Evolutionary conservation across 176 grass and related monocot genomes (phyloP), one percentile per base, ranked within the genome.

Genomic region (Carex myosuroides): DNA sequence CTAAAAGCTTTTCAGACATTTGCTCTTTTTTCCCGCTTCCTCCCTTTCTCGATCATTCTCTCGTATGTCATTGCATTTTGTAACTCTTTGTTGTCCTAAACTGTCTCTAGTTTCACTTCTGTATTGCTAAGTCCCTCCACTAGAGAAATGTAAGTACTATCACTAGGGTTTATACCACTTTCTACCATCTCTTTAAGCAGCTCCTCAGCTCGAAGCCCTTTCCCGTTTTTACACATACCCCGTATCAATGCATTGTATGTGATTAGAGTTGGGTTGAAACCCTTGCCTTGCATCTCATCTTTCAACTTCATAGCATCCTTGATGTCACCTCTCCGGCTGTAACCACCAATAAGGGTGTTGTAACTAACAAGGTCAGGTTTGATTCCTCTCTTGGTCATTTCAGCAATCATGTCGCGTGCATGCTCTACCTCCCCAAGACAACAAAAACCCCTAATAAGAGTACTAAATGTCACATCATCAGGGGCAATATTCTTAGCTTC

Each of bases 171-270:
- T 81, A 91, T 89, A 60, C 87, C 92, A 64, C 87, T 90, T 21
- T 67, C 61, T 30, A 94, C 89, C 89, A 91, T 94, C 90, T 94
- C 92, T 88, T 94, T 94, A 30, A 94, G 35, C 85, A 94, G 33
- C 71, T 86, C 57, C 85, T 94, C 89, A 0, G 85, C 90, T 1
- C 82, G 82, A 22, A 86, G 79, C 65, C 89, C 92, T 29, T 91
- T 85, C 65, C 89, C 89, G 55, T 77, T 90, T 80, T 94, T 91
- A 73, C 87, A 90, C 60, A 91, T 55, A 16, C 89, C 89, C 56
- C 75, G 65, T 80, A 94, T 94, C 83, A 94, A 71, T 2, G 92
- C 87, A 85, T 94, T 94, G 48, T 94, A 94, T 57, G 92, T 91
- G 80, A 94, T 8, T 81, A 94, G 3, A 4, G 83, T 87, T 57